phyloP scores from a whole-genome alignment of 2,329 filamentous ascomycete genomes.

The Colletotrichum coccodes region DNA sequence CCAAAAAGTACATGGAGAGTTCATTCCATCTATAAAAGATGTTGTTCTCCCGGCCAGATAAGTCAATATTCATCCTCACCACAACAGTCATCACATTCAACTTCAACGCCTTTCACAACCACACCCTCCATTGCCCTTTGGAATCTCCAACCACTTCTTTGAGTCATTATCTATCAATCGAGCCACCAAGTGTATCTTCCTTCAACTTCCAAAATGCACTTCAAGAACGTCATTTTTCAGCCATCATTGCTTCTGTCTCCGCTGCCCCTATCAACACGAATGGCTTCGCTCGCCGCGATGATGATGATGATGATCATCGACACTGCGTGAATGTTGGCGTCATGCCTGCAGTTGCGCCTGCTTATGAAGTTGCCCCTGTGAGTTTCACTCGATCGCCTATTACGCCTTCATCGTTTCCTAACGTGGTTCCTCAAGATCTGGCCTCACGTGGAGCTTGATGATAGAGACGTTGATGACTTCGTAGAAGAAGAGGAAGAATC shows the following conservation, averaged over 20 bases:
- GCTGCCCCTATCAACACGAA: not conserved
- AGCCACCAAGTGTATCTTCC: too few relatives aligned
- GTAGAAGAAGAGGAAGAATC: not conserved
- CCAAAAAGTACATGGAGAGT: too few relatives aligned
- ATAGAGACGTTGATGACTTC: not conserved
- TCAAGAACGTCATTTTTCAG: not conserved
- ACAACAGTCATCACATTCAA: not conserved
- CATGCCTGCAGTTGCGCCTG: not conserved
- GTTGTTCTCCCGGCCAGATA: too few relatives aligned
- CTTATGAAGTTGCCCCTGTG: not conserved
- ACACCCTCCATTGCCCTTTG: too few relatives aligned
- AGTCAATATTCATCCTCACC: not conserved
- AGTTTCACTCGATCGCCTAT: not conserved
- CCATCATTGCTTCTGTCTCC: not conserved
- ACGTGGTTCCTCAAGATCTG: not conserved
- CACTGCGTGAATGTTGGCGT: not conserved
- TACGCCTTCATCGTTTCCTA: not conserved
- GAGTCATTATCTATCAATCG: not conserved
- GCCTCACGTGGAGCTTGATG: not conserved
- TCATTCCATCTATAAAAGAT: not conserved
- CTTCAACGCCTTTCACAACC: too few relatives aligned
- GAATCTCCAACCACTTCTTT: accelerated
- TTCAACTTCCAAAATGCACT: too few relatives aligned
- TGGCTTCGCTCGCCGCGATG: not conserved
- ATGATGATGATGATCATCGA: not conserved